phyloP scores from a whole-genome alignment of 2,329 filamentous ascomycete genomes.

The Cercospora sp. region DNA sequence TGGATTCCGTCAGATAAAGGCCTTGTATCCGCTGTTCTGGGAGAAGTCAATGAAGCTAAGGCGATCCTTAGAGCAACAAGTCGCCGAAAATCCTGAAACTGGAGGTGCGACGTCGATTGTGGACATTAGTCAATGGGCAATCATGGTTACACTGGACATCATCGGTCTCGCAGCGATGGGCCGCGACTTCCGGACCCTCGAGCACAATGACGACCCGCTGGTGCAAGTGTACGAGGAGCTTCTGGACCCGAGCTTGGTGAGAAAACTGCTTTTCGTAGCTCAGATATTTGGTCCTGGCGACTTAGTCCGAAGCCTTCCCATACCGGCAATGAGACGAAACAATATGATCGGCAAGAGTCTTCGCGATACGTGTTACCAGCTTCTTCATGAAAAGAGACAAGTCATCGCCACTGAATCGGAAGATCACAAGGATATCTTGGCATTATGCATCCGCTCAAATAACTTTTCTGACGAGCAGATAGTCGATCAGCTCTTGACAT shows the following conservation, averaged over 20 bases:
- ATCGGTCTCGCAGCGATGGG: slow-evolving; percentile 51
- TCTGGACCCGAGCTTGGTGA: slow-evolving; percentile 50
- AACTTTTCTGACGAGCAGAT: slow-evolving; percentile 55
- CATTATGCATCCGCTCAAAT: slow-evolving; percentile 54
- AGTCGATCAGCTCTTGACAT: slow-evolving; percentile 58
- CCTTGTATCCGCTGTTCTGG: slow-evolving; percentile 85
- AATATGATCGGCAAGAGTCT: slow-evolving; percentile 34
- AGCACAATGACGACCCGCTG: slow-evolving; percentile 46
- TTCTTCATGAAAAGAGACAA: slow-evolving; percentile 52
- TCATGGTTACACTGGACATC: slow-evolving; percentile 50
- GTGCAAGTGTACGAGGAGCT: slow-evolving; percentile 48
- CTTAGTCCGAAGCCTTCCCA: slow-evolving; percentile 48
- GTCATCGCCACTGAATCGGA: slow-evolving; percentile 40
- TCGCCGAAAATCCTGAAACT: no score
- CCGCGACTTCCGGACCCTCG: slow-evolving; percentile 45
- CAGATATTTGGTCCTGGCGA: slow-evolving; percentile 43
- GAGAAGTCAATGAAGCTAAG: slow-evolving; percentile 69
- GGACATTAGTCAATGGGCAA: slow-evolving; percentile 48
- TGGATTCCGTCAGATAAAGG: slow-evolving; percentile 78
- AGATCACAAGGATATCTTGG: slow-evolving; percentile 46
- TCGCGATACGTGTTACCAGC: slow-evolving; percentile 48
- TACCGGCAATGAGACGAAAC: slow-evolving; percentile 47
- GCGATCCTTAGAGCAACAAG: slow-evolving; percentile 58
- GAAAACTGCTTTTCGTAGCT: slow-evolving; percentile 47
- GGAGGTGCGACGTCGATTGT: no score